Conservation (phyloP, 2,329 filamentous ascomycete species). For the Teratosphaeria nubilosa region DNA sequence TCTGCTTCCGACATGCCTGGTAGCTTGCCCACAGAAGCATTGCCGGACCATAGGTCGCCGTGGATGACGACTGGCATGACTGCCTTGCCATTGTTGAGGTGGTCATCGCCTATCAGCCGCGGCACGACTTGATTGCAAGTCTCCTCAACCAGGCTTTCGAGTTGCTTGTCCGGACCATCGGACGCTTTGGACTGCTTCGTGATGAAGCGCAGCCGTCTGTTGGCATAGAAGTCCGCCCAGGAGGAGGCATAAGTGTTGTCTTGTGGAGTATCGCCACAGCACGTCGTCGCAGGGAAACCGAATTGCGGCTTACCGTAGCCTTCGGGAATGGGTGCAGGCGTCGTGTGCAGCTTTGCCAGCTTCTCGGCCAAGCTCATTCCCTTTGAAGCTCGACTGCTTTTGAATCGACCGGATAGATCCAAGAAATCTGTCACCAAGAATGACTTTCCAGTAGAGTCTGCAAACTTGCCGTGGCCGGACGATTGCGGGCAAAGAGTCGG, state of each 20-base stretch:
- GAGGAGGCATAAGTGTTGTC: constrained; percentile 61
- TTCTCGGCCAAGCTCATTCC: constrained; percentile 59
- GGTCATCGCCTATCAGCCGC: constrained; percentile 58
- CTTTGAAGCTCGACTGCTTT: constrained; percentile 18
- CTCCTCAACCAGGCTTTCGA: constrained; percentile 54
- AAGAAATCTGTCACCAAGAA: constrained; percentile 71
- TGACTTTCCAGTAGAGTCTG: constrained; percentile 36
- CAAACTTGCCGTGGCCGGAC: constrained; percentile 57
- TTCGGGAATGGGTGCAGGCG: constrained; percentile 55
- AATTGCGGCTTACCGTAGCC: constrained; percentile 55
- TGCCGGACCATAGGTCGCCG: constrained; percentile 90
- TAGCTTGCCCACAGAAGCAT: constrained; percentile 59
- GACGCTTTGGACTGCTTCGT: constrained; percentile 45
- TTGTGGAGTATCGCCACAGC: constrained; percentile 76
- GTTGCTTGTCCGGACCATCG: constrained; percentile 54
- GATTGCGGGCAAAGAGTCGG: constrained; percentile 67
- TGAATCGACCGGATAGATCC: constrained; percentile 40
- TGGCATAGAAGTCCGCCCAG: constrained; percentile 80
- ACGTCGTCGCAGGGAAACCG: constrained; percentile 76
- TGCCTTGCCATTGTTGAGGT: constrained; percentile 49
- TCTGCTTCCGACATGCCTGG: constrained; percentile 46
- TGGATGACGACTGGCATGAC: constrained; percentile 75
- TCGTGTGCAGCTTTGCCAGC: constrained; percentile 68
- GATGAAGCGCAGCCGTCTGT: constrained; percentile 62
- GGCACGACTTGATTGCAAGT: constrained; percentile 60